phyloP scores from a whole-genome alignment of 192 early-diverging fungal genomes.

The Coemansia sp. region DNA sequence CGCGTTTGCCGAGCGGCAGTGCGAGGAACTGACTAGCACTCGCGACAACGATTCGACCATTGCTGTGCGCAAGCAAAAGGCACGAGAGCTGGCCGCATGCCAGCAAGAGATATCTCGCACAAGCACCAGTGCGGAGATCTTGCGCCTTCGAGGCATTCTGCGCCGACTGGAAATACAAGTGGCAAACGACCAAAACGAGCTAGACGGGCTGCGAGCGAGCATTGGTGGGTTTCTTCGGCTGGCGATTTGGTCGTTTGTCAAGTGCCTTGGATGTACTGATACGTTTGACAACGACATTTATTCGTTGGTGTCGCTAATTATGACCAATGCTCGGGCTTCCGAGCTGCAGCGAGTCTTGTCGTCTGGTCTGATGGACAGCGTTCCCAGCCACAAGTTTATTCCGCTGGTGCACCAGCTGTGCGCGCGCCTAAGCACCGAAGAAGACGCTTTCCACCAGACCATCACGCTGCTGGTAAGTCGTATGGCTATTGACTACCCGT shows the following conservation, averaged over 20 bases:
- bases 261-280: conserved; percentile 31
- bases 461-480: conserved; percentile 24
- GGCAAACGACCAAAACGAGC: conserved; percentile 32
- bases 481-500: conserved; percentile 43
- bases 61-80: conserved; percentile 42
- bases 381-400: conserved; percentile 47
- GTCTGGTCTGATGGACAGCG: conserved; percentile 13
- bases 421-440: conserved; percentile 38
- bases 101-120: conserved; percentile 15
- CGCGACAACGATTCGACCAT: conserved; percentile 31
- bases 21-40: conserved; percentile 26
- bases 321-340: conserved; percentile 31
- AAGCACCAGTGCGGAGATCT: conserved; percentile 1
- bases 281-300: conserved; percentile 40
- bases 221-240: conserved; percentile 38
- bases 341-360: conserved; percentile 23
- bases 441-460: conserved; percentile 18
- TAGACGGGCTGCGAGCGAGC: conserved; percentile 12
- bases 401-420: conserved; percentile 47
- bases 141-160: conserved; percentile 19
- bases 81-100: conserved; percentile 38
- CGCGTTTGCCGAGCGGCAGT: conserved; percentile 42
- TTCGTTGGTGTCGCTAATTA: conserved; percentile 34
- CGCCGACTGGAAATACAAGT: conserved; percentile 38
- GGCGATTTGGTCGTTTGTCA: conserved; percentile 39